Conservation (phyloP, 2,329 filamentous ascomycete species). For the Ceratocystis huliohia region DNA sequence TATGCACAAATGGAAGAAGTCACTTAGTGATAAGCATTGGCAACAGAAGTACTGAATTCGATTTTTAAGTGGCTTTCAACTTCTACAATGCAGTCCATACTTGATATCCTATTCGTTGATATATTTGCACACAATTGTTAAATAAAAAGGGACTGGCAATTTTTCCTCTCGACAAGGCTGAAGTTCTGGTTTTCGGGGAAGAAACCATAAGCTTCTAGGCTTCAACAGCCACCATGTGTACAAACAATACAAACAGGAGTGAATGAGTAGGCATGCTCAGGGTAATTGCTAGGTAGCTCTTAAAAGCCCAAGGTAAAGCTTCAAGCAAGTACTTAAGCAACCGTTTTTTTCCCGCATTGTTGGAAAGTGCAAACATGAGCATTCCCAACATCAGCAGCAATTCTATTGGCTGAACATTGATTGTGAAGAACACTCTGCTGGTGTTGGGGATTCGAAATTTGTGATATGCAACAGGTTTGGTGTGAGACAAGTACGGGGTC, state of each 20-base stretch:
- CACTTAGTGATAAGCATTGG: not conserved
- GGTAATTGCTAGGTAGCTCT: no score
- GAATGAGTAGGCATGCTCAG: no score
- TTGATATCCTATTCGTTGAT: no score
- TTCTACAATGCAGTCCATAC: not conserved
- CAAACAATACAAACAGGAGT: no score
- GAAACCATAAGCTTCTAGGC: no score
- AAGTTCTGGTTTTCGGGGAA: no score
- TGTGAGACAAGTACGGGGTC: not conserved
- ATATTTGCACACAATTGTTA: no score
- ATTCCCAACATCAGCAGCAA: slow-evolving; percentile 16
- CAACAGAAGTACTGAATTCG: not conserved
- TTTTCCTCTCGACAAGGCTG: no score
- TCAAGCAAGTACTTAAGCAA: not conserved
- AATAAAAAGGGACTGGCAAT: no score
- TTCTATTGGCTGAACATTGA: slow-evolving; percentile 8
- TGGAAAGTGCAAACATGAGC: not conserved
- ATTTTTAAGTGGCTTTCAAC: not conserved
- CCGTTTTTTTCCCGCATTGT: not conserved
- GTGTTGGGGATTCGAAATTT: slow-evolving; percentile 13
- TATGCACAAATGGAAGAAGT: not conserved
- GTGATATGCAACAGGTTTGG: not conserved
- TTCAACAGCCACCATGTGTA: no score
- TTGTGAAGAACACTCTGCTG: not conserved
- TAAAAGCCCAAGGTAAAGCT: no score